Percentiles rank a stretch among this genome's conserved stretches.
phyloP scores from a whole-genome alignment of 768 basidiomycete genomes.

The Leccinum longicurvipes region DNA sequence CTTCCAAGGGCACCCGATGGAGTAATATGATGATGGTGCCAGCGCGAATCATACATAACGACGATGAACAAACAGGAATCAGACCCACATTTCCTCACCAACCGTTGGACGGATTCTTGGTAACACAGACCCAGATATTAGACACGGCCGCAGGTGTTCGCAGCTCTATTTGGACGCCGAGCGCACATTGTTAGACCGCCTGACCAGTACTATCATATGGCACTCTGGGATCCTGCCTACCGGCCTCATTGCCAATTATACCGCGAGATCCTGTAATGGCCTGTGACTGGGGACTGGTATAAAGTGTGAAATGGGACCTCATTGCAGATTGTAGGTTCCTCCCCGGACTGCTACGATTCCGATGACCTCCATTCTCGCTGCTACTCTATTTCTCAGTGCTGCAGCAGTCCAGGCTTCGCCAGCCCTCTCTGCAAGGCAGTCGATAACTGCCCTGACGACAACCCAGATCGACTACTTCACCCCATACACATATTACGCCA shows the following conservation, averaged over 20 bases:
- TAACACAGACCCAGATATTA: not conserved
- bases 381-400: constrained; percentile 14
- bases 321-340: not conserved
- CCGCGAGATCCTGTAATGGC: not conserved
- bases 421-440: constrained; percentile 30
- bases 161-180: not conserved
- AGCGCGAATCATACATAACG: too few species aligned
- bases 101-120: not conserved
- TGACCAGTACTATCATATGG: not conserved
- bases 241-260: not conserved
- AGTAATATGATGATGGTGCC: too few species aligned
- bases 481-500: constrained; percentile 51
- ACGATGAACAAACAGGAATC: too few species aligned
- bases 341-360: not conserved
- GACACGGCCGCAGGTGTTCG: not conserved
- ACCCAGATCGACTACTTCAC: constrained; percentile 42
- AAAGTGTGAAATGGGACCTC: not conserved
- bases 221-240: not conserved
- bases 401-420: constrained; percentile 21
- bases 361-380: constrained; percentile 20
- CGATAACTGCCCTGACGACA: constrained; percentile 39
- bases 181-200: not conserved
- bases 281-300: not conserved
- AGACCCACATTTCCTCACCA: too few species aligned
- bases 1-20: not conserved